These are phyloP conservation scores for Geoglossum glabrum DNA, from an alignment of 495 filamentous ascomycete genomes.

Conservation along the genomic window DNA sequence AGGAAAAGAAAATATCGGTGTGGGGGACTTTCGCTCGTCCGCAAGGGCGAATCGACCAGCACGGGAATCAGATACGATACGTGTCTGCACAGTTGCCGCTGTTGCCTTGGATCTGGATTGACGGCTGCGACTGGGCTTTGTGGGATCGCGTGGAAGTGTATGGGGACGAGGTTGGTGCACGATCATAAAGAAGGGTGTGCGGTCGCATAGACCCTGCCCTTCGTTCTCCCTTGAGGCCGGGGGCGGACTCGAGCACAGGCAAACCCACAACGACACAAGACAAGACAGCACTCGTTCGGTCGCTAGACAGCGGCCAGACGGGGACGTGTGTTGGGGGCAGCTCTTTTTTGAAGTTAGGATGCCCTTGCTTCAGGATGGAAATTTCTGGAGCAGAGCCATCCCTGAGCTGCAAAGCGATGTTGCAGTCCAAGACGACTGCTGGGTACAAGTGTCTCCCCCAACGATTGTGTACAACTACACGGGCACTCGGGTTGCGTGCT, in stretches of 20 bases:
- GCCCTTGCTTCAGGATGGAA: not conserved
- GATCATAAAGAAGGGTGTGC: constrained; percentile 1
- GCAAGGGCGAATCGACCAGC: not conserved
- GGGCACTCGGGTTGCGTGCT: not conserved
- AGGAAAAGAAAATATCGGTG: not conserved
- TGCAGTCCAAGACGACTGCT: not conserved
- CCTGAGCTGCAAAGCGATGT: not conserved
- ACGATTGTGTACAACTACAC: not conserved
- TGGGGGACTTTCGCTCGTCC: not conserved
- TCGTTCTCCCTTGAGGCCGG: not conserved
- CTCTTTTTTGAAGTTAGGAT: not conserved
- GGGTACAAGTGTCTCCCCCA: not conserved
- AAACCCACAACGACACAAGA: not conserved
- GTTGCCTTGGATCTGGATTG: not conserved
- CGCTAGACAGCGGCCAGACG: not conserved
- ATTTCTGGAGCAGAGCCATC: not conserved
- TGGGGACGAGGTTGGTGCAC: not conserved
- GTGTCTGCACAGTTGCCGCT: not conserved
- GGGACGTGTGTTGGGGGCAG: not conserved
- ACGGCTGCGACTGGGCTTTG: not conserved
- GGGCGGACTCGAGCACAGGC: not conserved
- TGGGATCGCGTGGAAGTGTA: not conserved
- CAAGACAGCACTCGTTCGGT: not conserved
- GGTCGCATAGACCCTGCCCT: not conserved
- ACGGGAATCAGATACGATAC: not conserved